Evolutionary conservation across 192 early-diverging fungal species (phyloP), one percentile per base, ranked within the genome.

Genomic region (Coemansia sp.): DNA sequence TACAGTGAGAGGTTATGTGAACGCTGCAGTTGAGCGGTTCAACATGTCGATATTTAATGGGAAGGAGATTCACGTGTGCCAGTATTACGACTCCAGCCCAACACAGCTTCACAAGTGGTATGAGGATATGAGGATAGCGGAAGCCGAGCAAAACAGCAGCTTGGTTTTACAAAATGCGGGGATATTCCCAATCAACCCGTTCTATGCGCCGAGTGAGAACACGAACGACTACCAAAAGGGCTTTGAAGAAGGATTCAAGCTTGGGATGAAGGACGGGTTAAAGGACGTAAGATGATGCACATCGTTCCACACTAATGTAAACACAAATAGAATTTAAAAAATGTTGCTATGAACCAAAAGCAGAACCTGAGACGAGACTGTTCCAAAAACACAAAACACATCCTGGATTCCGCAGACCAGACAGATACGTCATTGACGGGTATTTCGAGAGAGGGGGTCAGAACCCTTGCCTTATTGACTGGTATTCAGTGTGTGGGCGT

Each of bases 41-140:
- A 61, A 79, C 53, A 62, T 41, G 11, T 63, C 64, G 22, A 43
- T 41, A 38, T 59, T 79, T 14, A 71, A 79, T 43, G 68, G 68
- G 34, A 40, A 42, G 9, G 56, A 65, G 41, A 66, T 79, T 45
- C 19, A 50, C 13, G 71, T 74, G 11, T 53, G 50, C 43, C 34
- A 62, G 41, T 38, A 56, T 9, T 38, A 54, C 7, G 40, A 56
- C 14, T 34, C 67, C 23, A 59, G 55, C 0, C 76, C 71, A 13
- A 65, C 23, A 13, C 76, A 79, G 68, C 71, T 74, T 22, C 76
- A 79, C 58, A 56, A 62, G 29, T 79, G 76, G 76, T 79, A 73
- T 49, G 68, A 74, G 38, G 49, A 67, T 20, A 41, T 57, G 52
- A 61, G 54, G 23, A 25, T 45, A n/a, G 46, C 43, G 22, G 54